phyloP scores from a whole-genome alignment of 768 basidiomycete genomes.

The Pleurotus salmoneostramineus region DNA sequence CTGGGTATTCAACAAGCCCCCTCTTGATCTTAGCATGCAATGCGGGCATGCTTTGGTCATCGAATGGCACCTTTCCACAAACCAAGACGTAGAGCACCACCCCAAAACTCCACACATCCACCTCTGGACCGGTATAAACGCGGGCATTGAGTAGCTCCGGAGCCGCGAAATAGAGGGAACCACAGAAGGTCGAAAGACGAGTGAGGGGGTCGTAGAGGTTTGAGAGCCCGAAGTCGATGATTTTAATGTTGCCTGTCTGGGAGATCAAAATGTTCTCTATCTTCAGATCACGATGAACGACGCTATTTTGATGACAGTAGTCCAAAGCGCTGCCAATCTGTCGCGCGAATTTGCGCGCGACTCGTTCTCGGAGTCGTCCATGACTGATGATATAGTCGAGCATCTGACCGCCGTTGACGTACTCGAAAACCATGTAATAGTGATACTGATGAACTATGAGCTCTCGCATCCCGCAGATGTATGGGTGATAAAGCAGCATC shows the following conservation, averaged over 20 bases:
- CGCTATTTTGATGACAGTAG: slow-evolving; percentile 96
- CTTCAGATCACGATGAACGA: slow-evolving; percentile 98
- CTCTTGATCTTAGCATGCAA: slow-evolving; percentile 99
- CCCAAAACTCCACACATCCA: slow-evolving; percentile 98
- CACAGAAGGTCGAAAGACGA: slow-evolving; percentile 94
- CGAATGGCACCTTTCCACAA: slow-evolving; percentile 98
- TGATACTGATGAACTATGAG: slow-evolving; percentile 98
- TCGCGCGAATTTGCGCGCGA: slow-evolving; percentile 94
- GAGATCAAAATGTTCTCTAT: slow-evolving; percentile 99
- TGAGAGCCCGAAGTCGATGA: slow-evolving; percentile 98
- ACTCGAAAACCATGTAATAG: slow-evolving; percentile 99
- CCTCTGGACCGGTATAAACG: slow-evolving; percentile 95
- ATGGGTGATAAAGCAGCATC: slow-evolving; percentile 95
- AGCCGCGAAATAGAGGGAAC: slow-evolving; percentile 96
- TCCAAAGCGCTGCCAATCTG: slow-evolving; percentile 96
- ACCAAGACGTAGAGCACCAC: slow-evolving; percentile 97
- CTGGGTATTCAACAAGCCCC: slow-evolving; percentile 94
- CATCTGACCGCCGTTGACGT: slow-evolving; percentile 99
- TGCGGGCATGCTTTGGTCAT: slow-evolving; percentile 99
- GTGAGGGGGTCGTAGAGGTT: slow-evolving; percentile 84
- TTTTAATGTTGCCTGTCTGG: slow-evolving; percentile 98
- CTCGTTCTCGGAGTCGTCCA: slow-evolving; percentile 90
- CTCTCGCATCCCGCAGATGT: slow-evolving; percentile 99
- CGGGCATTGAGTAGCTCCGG: slow-evolving; percentile 97
- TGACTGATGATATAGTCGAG: slow-evolving; percentile 99